Base-by-base conservation (phyloP, 1,284 basidiomycete species). In the Chondrostereum purpureum region DNA sequence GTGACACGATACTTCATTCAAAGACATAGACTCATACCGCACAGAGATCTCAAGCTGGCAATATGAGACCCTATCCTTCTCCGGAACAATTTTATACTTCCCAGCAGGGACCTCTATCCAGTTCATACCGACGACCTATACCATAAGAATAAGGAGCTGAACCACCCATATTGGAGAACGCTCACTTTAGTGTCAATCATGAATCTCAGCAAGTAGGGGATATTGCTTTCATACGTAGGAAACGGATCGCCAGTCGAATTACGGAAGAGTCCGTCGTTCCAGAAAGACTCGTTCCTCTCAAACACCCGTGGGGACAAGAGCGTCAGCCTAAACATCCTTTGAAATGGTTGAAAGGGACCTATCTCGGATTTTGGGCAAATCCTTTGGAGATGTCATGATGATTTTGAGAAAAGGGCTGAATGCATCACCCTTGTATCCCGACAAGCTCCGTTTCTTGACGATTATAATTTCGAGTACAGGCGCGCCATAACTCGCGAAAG, bases 101-200 rank as follows among this genome's bases (percentile, higher is more conserved):
- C 88, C 88, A 1, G 83, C 80, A 2, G 87, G 86, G 14, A 92
- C 69, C 63, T 96, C 92, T 34, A 97, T 84, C 93, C 93, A 97
- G 60, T 95, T 97, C 93, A 97, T 97, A 3, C 93, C 93, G 36
- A 93, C 83, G 17, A 97, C 80, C 89, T 94, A 52, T 5, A 27
- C 8, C n/a, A n/a, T 31, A n/a, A 31, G 27, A 8, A 31, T n/a
- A 31, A 8, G 8, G 27, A 31, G 27, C 27, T n/a, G n/a, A 31
- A 8, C 8, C 8, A 31, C 27, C 27, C 27, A 31, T 8, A 31
- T 31, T n/a, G 27, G n/a, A n/a, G n/a, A 20, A 18, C 17, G 53
- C 54, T 2, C 27, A 90, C 92, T 72, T 91, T 84, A 3, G 89
- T 88, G 58, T 97, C 94, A 50, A 97, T 92, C 93, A 97, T 97